phyloP scores from a whole-genome alignment of 495 filamentous ascomycete species.

The Neurospora africana region DNA sequence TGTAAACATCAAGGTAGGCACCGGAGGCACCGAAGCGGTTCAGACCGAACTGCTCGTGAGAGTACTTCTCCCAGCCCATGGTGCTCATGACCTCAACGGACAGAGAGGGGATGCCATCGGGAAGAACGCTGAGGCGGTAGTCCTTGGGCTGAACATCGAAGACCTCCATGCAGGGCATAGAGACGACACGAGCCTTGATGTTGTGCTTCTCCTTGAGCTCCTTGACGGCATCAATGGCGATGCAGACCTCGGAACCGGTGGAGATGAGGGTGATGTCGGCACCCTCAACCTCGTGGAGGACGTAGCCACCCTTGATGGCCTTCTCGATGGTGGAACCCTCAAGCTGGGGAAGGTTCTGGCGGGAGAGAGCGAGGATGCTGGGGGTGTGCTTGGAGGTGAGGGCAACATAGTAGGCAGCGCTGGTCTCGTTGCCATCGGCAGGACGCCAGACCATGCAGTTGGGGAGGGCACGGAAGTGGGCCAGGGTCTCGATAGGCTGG shows the following conservation, averaged over 20 bases:
- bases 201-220: conserved; percentile 82
- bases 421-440: conserved; percentile 97
- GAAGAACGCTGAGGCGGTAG: conserved; percentile 82
- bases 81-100: conserved; percentile 93
- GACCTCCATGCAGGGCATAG: conserved; percentile 93
- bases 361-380: conserved; percentile 84
- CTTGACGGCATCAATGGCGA: conserved; percentile 85
- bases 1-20: conserved; percentile 96
- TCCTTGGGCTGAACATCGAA: conserved; percentile 92
- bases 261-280: conserved; percentile 86
- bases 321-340: conserved; percentile 81
- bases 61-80: conserved; percentile 92
- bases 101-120: conserved; percentile 87
- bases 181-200: conserved; percentile 85
- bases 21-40: conserved; percentile 97
- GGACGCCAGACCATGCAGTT: conserved; percentile 99
- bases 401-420: conserved; percentile 93
- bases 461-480: conserved; percentile 96
- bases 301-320: conserved; percentile 91
- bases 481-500: conserved; percentile 98
- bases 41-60: conserved; percentile 97
- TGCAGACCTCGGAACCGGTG: conserved; percentile 90
- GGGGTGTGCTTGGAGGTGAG: conserved; percentile 87
- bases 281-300: conserved; percentile 69
- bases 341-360: conserved; percentile 97